Percentiles rank a stretch among this genome's conserved stretches.
These are phyloP conservation scores for Naegleria fowleri DNA, from an alignment of 208 protist genomes.

Conservation along the genomic window DNA sequence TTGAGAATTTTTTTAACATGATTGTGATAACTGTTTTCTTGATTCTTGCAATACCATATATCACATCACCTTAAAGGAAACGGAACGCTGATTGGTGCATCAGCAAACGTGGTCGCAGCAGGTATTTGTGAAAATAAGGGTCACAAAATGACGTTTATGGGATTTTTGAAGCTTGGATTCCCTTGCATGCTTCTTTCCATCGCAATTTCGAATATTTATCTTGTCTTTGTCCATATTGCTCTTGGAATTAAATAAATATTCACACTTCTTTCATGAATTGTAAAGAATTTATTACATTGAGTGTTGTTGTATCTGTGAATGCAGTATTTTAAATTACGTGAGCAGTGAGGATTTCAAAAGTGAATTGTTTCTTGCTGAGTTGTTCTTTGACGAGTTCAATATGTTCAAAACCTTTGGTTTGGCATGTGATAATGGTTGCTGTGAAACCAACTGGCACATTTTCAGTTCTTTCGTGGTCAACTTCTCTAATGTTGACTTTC, in stretches of 20 bases:
- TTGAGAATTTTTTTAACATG: no score
- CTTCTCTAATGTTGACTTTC: slow-evolving; percentile 46
- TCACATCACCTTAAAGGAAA: slow-evolving; percentile 35
- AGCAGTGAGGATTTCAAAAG: background rate
- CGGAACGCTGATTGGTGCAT: slow-evolving; percentile 56
- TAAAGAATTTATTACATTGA: no score
- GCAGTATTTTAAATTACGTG: no score
- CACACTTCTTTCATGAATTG: no score
- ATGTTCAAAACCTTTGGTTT: background rate
- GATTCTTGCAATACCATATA: background rate
- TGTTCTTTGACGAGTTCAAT: background rate
- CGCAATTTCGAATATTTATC: slow-evolving; percentile 42
- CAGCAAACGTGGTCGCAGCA: slow-evolving; percentile 50
- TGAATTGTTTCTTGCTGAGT: background rate
- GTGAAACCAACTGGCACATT: slow-evolving; percentile 16
- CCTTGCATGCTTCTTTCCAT: slow-evolving; percentile 48
- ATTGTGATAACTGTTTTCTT: background rate
- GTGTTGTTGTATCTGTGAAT: no score
- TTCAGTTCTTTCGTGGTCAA: slow-evolving; percentile 49
- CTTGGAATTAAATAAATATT: background rate
- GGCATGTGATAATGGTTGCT: background rate
- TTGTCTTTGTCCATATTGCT: slow-evolving; percentile 36
- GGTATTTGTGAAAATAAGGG: slow-evolving; percentile 44
- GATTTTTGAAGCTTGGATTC: slow-evolving; percentile 46
- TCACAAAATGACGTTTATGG: slow-evolving; percentile 41